phyloP scores from a whole-genome alignment of 2,329 filamentous ascomycete species.

The Colletotrichum filicis region DNA sequence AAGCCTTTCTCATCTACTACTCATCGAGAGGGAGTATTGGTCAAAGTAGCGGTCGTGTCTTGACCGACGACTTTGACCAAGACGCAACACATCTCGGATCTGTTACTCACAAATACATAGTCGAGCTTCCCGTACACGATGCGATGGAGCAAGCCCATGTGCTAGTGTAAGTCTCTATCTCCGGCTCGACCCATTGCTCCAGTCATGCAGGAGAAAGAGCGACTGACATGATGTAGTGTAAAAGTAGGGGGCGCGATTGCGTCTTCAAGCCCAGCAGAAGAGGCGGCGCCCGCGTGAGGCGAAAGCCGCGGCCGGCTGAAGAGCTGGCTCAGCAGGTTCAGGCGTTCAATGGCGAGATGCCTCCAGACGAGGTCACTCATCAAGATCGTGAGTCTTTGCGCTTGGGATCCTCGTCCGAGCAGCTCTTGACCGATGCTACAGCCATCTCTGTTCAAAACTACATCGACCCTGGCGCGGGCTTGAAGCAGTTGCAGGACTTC shows the following conservation, averaged over 20 bases:
- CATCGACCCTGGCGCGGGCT: constrained; percentile 59
- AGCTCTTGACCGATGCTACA: constrained; percentile 34
- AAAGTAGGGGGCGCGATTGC: constrained; percentile 52
- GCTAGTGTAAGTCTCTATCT: constrained; percentile 49
- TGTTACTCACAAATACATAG: constrained; percentile 40
- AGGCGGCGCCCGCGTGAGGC: constrained; percentile 55
- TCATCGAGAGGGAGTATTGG: background rate
- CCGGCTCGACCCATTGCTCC: background rate
- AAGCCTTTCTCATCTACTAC: constrained; percentile 38
- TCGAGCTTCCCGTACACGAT: constrained; percentile 57
- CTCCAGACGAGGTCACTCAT: constrained; percentile 41
- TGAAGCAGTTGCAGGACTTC: constrained; percentile 57
- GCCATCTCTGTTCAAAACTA: constrained; percentile 51
- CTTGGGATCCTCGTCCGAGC: background rate
- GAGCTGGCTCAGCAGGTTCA: constrained; percentile 40
- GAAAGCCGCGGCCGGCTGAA: constrained; percentile 42
- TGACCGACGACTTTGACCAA: background rate
- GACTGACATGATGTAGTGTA: constrained; percentile 46
- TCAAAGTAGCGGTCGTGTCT: background rate
- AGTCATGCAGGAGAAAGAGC: background rate
- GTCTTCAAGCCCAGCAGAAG: constrained; percentile 55
- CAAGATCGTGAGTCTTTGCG: constrained; percentile 42
- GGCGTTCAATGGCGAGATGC: constrained; percentile 39
- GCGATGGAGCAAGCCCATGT: constrained; percentile 57
- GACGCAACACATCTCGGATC: background rate